Conservation (phyloP, 2,329 filamentous ascomycete genomes). For the Aspergillus felis region DNA sequence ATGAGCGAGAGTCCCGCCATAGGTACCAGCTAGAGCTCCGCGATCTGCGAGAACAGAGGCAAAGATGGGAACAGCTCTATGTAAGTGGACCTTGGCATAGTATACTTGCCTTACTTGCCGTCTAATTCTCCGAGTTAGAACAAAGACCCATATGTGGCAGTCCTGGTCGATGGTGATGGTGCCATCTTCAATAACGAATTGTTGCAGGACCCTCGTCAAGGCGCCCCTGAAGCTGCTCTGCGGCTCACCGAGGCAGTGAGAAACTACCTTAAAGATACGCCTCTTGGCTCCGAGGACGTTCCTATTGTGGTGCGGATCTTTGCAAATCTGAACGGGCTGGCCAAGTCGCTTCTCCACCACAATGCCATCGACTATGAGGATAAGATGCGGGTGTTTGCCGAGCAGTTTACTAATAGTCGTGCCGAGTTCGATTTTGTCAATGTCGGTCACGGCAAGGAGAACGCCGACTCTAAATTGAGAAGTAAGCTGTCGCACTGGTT, state of each 20-base stretch:
- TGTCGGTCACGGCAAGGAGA: constrained; percentile 8
- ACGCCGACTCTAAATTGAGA: constrained; percentile 10
- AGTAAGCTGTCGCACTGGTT: not conserved
- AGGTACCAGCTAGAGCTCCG: not conserved
- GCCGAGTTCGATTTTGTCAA: constrained; percentile 11
- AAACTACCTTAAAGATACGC: not conserved
- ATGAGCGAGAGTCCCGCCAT: not conserved
- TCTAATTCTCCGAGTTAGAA: not conserved
- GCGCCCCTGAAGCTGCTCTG: constrained; percentile 7
- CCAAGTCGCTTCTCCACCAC: constrained; percentile 2
- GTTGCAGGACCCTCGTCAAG: constrained; percentile 2
- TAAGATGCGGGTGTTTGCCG: constrained; percentile 7
- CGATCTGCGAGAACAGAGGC: not conserved
- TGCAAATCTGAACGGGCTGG: constrained; percentile 10
- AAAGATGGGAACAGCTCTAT: not conserved
- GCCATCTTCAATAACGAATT: constrained; percentile 9
- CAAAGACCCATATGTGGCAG: constrained; percentile 7
- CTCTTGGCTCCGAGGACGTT: not conserved
- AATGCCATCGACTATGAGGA: constrained; percentile 1
- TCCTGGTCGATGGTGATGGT: constrained; percentile 11
- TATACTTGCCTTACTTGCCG: not conserved
- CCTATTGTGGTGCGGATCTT: constrained; percentile 11
- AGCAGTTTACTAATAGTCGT: constrained; percentile 9
- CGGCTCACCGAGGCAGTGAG: constrained; percentile 5
- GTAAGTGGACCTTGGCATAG: not conserved